Conservation (phyloP, 768 basidiomycete genomes). For the Amanita muscaria region DNA sequence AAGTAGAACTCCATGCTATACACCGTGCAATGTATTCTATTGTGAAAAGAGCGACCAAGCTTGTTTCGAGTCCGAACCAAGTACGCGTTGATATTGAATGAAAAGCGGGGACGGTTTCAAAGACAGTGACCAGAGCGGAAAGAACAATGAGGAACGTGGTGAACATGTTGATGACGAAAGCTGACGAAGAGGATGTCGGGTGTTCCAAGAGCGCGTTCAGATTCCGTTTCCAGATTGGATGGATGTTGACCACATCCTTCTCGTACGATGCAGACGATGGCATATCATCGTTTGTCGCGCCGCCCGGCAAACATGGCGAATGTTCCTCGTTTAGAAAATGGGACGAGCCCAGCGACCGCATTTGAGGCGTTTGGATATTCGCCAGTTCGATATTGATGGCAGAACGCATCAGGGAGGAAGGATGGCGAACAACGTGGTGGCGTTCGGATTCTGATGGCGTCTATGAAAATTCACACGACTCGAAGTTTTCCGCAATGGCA, state of each 20-base stretch:
- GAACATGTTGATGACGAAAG: conserved; percentile 67
- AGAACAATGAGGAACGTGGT: conserved; percentile 65
- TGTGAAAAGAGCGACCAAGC: conserved; percentile 77
- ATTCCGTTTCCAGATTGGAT: conserved; percentile 52
- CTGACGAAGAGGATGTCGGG: conserved; percentile 66
- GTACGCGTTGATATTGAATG: conserved; percentile 58
- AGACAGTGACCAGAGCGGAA: conserved; percentile 66
- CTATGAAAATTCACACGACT: too few species aligned
- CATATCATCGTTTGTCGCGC: conserved; percentile 35
- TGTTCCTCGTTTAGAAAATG: conserved; percentile 39
- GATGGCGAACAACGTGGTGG: conserved; percentile 22
- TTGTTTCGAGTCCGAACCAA: conserved; percentile 87
- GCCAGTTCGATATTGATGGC: conserved; percentile 18
- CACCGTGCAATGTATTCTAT: conserved; percentile 71
- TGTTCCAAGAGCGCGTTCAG: conserved; percentile 70
- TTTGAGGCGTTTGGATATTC: conserved; percentile 20
- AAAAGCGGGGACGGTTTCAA: conserved; percentile 75
- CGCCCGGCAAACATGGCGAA: conserved; percentile 24
- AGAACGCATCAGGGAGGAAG: not conserved
- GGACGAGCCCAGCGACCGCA: conserved; percentile 20
- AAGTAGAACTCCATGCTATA: conserved; percentile 67
- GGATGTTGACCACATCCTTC: conserved; percentile 26
- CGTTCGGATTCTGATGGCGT: too few species aligned
- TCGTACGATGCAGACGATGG: conserved; percentile 27
- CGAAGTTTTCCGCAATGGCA: too few species aligned